Conservation (phyloP, 768 basidiomycete species). For the Botryobasidium botryosum region DNA sequence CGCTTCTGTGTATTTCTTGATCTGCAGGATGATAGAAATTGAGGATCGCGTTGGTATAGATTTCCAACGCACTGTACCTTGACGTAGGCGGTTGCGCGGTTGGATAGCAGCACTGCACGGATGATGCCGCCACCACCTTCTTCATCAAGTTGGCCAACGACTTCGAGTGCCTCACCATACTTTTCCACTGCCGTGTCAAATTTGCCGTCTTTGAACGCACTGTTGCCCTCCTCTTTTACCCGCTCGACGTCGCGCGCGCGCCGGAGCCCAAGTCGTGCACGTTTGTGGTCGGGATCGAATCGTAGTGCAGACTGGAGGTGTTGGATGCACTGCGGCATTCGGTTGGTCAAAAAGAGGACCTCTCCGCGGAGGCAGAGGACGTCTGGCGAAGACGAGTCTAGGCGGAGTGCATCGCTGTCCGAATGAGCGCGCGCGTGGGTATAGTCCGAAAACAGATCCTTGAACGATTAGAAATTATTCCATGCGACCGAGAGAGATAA, state of each 20-base stretch:
- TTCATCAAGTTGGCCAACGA: constrained; percentile 44
- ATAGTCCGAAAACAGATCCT: not conserved
- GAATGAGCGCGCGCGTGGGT: not conserved
- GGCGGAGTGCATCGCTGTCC: constrained; percentile 53
- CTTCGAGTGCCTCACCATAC: constrained; percentile 47
- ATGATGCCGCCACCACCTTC: constrained; percentile 71
- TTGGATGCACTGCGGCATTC: constrained; percentile 51
- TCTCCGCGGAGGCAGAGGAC: constrained; percentile 61
- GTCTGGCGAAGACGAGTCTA: constrained; percentile 60
- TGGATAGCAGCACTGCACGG: constrained; percentile 62
- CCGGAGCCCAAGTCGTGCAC: constrained; percentile 52
- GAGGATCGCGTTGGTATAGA: not conserved
- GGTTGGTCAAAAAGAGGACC: constrained; percentile 57
- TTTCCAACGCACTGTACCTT: constrained; percentile 31
- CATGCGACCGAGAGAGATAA: not conserved
- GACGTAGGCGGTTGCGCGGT: constrained; percentile 64
- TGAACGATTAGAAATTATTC: not conserved
- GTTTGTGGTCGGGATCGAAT: constrained; percentile 59
- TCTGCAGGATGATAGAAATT: constrained; percentile 22
- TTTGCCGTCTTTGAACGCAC: constrained; percentile 45
- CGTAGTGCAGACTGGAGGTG: constrained; percentile 57
- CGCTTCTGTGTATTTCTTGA: constrained; percentile 48
- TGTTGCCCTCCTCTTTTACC: constrained; percentile 73
- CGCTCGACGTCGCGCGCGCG: constrained; percentile 70
- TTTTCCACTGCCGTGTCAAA: constrained; percentile 45